Base-by-base conservation (phyloP, 163 green algal genomes). In the Chlamydomonas reinhardtii region DNA sequence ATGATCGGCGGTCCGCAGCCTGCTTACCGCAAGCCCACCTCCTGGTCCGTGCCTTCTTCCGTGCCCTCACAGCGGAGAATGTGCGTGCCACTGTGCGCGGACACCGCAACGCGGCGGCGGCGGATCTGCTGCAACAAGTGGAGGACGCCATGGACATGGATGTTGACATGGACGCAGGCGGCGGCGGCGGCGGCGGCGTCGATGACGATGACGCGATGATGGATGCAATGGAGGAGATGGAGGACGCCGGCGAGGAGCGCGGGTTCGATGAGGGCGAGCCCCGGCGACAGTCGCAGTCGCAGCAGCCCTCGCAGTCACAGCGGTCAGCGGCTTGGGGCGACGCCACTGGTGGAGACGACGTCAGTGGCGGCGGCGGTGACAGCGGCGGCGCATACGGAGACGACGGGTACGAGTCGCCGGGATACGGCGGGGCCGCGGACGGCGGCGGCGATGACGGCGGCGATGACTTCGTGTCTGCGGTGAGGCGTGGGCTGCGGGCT, bases 91-190 rank as follows among this genome's bases (percentile, higher is more conserved):
- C 25, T 6, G 27, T 48, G 52, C 24, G 52, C 68, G 68, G 32
- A 9, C 27, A 71, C 4, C 66, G 52, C 22, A 48, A 65, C 19
- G 54, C 20, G 11, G 61, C 35, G 4, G 54, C 64, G 16, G 34
- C 27, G 35, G 54, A 66, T 27, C 56, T 31, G 14, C 27, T 86
- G 27, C 56, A 29, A 54, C 56, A 79, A 35, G 56, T 52, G 27
- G 70, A 79, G 48, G 70, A 86, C 70, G 56, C 71, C 19, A 86
- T 86, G 80, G 80, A 86, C 59, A 73, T 73, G 79, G 66, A 43
- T n/a, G 31, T n/a, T 12, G 66, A 31, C 66, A 31, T 20, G n/a
- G 64, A 20, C 22, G 17, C 64, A 27, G 27, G 12, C 27, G 29
- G n/a, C 11, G 16, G 20, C 34, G 48, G 20, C 4, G n/a, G 64